Percentiles rank a stretch among this genome's conserved stretches.
These are phyloP conservation scores for Akanthomyces uredinophilus DNA, from an alignment of 2,329 filamentous ascomycete genomes.

Conservation along the genomic window DNA sequence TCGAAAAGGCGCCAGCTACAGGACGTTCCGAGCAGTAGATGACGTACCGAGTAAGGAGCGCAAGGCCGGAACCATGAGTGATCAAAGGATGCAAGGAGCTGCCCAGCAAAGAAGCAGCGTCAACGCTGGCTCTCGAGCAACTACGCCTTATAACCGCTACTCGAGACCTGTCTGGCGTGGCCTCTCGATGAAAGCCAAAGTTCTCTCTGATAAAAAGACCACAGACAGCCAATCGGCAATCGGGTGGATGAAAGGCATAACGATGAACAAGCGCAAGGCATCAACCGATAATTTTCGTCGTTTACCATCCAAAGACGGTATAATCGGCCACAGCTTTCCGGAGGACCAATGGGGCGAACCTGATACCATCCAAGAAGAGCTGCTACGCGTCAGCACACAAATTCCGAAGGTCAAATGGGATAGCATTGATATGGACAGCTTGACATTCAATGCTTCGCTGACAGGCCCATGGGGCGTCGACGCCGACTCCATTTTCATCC, in stretches of 20 bases:
- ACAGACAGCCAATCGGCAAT: slow-evolving; percentile 54
- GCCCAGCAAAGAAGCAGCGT: slow-evolving; percentile 37
- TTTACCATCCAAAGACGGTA: slow-evolving; percentile 46
- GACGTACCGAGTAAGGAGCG: slow-evolving; percentile 53
- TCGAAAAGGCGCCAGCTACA: slow-evolving; percentile 78
- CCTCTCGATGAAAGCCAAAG: slow-evolving; percentile 55
- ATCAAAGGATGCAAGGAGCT: slow-evolving; percentile 45
- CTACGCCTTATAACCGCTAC: slow-evolving; percentile 25
- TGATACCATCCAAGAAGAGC: slow-evolving; percentile 60
- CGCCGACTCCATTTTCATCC: slow-evolving; percentile 54
- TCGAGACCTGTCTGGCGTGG: slow-evolving; percentile 44
- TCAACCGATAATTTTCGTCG: slow-evolving; percentile 36
- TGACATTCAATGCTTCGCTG: slow-evolving; percentile 55
- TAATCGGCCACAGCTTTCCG: slow-evolving; percentile 47
- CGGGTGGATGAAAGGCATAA: slow-evolving; percentile 66
- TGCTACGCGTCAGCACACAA: slow-evolving; percentile 56
- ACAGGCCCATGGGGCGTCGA: slow-evolving; percentile 60
- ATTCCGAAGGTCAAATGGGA: slow-evolving; percentile 62
- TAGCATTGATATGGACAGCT: slow-evolving; percentile 57
- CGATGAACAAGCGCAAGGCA: slow-evolving; percentile 52
- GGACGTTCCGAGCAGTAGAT: slow-evolving; percentile 73
- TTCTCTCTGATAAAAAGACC: slow-evolving; percentile 33
- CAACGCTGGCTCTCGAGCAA: slow-evolving; percentile 41
- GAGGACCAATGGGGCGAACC: slow-evolving; percentile 56
- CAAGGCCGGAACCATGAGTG: slow-evolving; percentile 57